Evolutionary conservation across 2,329 filamentous ascomycete genomes (phyloP), one percentile per base, ranked within the genome.

Genomic region (Talaromyces sp.): DNA sequence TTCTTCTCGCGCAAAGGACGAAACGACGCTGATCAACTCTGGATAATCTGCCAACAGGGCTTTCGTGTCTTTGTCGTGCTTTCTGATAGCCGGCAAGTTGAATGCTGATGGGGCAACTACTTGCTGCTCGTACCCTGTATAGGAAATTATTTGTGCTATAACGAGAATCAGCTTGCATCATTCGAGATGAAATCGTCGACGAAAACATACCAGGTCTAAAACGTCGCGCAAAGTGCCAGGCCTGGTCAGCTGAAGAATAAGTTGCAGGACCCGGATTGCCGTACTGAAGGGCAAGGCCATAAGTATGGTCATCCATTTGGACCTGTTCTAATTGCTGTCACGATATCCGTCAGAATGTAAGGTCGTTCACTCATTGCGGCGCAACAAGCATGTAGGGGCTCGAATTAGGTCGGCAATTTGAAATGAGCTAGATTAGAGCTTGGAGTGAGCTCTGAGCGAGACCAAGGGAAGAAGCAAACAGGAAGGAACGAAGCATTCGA

Each of bases 271-370:
- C 82, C 57, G 82, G 72, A 65, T 84, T 80, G 73, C 83, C 83
- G 71, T 83, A 84, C 61, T 80, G 79, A 54, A 84, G 78, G 75
- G 78, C 75, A 70, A 71, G 70, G 50, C 71, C 67, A 43, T 70
- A 66, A 62, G 70, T 51, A 28, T 45, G 69, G 63, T 84, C 80
- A 84, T 79, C 80, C 83, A 85, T 85, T 74, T 66, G 81, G 80
- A 71, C 70, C 50, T 43, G 53, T 52, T 25, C 19, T 54, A 19
- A 43, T 50, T 22, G 33, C 25, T 45, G 41, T 53, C 40, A 46
- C 43, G 17, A 56, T 53, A 41, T 50, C 50, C 15, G 41, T 54
- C 50, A 28, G 17, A 31, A 45, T 40, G 17, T 54, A 21, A 17
- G 15, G 36, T 39, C 37, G 45, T 46, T 36, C 43, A 53, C 15